Percentiles rank a stretch among this genome's conserved stretches.
These are phyloP conservation scores for Sideroxylon spinosum DNA, from an alignment of 179 eudicot species.

Conservation along the genomic window DNA sequence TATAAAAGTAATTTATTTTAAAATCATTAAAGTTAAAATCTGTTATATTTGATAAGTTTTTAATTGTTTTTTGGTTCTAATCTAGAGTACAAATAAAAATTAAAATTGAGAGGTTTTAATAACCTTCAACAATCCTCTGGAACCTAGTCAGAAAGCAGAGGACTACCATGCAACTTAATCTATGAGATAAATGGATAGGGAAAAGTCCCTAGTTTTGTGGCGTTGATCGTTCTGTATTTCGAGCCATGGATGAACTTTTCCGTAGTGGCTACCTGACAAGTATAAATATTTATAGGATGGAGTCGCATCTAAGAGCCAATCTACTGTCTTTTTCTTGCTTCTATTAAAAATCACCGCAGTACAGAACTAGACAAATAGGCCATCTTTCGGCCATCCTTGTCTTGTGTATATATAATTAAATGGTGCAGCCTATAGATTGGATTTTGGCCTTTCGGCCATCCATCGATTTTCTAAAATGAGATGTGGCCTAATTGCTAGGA, in stretches of 20 bases:
- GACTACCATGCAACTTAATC: background rate
- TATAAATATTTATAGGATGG: background rate
- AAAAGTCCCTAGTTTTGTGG: background rate
- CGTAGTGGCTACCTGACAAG: conserved; percentile 14
- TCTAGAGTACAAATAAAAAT: too few relatives aligned
- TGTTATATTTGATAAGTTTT: too few relatives aligned
- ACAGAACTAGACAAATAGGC: background rate
- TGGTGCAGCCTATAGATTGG: background rate
- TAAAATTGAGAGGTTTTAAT: too few relatives aligned
- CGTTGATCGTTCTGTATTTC: background rate
- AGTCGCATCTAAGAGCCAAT: background rate
- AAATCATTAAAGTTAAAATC: too few relatives aligned
- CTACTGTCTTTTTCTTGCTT: background rate
- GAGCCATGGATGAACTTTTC: conserved; percentile 6
- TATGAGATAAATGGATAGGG: background rate
- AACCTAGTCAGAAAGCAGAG: too few relatives aligned
- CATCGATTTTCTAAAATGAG: too few relatives aligned
- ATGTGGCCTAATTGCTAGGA: background rate
- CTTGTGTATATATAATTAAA: background rate
- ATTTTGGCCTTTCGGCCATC: too few relatives aligned
- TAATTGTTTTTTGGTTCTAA: too few relatives aligned
- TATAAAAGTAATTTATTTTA: too few relatives aligned
- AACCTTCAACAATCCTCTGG: too few relatives aligned
- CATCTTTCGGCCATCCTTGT: too few relatives aligned
- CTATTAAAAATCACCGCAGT: background rate